Conservation (phyloP, 2,329 filamentous ascomycete species). For the Aotearoamyces nothofagi region DNA sequence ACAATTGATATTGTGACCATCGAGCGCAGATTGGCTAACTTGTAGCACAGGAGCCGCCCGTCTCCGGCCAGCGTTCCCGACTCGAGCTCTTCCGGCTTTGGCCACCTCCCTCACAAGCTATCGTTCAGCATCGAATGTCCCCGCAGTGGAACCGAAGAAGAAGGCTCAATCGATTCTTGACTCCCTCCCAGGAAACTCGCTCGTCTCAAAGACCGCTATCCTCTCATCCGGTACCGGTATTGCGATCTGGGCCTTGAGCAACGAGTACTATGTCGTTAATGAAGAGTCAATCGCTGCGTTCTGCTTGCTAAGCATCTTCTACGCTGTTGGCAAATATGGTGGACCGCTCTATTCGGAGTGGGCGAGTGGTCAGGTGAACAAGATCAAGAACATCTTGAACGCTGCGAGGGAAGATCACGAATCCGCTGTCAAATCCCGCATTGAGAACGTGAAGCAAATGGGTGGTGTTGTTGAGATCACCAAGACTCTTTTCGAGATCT, state of each 20-base stretch:
- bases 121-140: conserved; percentile 63
- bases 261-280: conserved; percentile 99
- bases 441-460: conserved; percentile 90
- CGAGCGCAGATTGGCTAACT: conserved; percentile 6
- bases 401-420: conserved; percentile 89
- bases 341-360: conserved; percentile 87
- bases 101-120: conserved; percentile 47
- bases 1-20: conserved; percentile 7
- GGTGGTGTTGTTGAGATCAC: conserved; percentile 88
- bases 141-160: conserved; percentile 81
- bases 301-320: conserved; percentile 87
- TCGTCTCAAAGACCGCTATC: conserved; percentile 92
- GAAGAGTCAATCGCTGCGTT: conserved; percentile 94
- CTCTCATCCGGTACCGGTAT: conserved; percentile 85
- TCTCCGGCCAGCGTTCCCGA: conserved; percentile 68
- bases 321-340: conserved; percentile 80
- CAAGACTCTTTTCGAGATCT: conserved; percentile 93
- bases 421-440: conserved; percentile 84
- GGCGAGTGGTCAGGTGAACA: conserved; percentile 76
- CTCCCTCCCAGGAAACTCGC: conserved; percentile 76
- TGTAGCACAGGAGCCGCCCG: conserved; percentile 55
- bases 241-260: conserved; percentile 91
- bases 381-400: conserved; percentile 93
- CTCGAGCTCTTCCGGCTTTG: conserved; percentile 62
- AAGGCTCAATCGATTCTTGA: conserved; percentile 95